These are phyloP conservation scores for Rhododendron kiyosumense DNA, from an alignment of 148 eudicot genomes.

Conservation along the genomic window DNA sequence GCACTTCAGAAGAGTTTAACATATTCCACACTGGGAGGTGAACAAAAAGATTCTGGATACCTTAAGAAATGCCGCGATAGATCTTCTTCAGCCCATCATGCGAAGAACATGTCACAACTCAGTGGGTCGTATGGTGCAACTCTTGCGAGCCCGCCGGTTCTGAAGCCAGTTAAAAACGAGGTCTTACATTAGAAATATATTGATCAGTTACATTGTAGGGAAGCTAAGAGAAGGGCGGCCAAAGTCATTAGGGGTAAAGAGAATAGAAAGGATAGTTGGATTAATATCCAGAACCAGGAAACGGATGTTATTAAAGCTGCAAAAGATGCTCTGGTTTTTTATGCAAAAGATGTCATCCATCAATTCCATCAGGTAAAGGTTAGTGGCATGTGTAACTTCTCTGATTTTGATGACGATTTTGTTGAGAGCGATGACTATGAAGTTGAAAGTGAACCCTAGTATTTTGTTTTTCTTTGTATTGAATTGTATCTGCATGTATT, in stretches of 20 bases:
- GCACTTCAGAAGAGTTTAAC: conserved; percentile 16
- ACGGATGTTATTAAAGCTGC: conserved; percentile 41
- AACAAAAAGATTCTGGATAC: conserved; percentile 18
- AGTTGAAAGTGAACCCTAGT: conserved; percentile 13
- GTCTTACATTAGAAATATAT: conserved; percentile 80
- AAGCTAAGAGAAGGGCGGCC: conserved; percentile 59
- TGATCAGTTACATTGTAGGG: conserved; percentile 63
- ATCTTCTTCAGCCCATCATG: conserved; percentile 38
- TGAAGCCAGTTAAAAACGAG: conserved; percentile 72
- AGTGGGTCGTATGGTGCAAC: conserved; percentile 15
- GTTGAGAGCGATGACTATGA: conserved; percentile 29
- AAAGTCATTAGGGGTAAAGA: conserved; percentile 25
- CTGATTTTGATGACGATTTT: conserved; percentile 34
- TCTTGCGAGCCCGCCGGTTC: conserved; percentile 60
- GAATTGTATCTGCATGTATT: neutral
- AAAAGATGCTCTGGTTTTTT: conserved; percentile 58
- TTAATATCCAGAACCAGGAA: conserved; percentile 18
- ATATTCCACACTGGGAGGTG: conserved; percentile 36
- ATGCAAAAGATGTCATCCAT: conserved; percentile 58
- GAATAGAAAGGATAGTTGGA: conserved; percentile 16
- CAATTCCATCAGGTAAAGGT: conserved; percentile 26
- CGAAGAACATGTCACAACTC: conserved; percentile 47
- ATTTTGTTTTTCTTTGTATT: neutral
- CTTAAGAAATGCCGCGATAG: conserved; percentile 26
- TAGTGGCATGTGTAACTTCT: conserved; percentile 15